Evolutionary conservation across 345 rosid species (phyloP).

Genomic region (Eucalyptus pauciflora): DNA sequence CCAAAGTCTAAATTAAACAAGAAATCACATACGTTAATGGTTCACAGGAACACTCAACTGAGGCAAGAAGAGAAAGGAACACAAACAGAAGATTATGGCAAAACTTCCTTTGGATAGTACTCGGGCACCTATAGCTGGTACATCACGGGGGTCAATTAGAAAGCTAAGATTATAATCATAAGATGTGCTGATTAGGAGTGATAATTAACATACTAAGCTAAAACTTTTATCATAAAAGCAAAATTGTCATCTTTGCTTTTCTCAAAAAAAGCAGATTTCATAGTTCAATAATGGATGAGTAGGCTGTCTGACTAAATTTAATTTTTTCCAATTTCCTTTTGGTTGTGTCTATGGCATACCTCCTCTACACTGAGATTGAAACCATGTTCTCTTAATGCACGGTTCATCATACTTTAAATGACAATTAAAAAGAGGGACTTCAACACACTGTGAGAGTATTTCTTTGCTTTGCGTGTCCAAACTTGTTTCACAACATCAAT

Average conservation of each 20-base stretch:
- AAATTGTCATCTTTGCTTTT: background rate
- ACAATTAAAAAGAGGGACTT: background rate
- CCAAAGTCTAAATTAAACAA: slow-evolving; percentile 2
- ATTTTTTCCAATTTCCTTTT: background rate
- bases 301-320: background rate
- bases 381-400: background rate
- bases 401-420: background rate
- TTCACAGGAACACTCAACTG: background rate
- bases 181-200: background rate
- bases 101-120: background rate
- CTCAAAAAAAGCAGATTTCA: background rate
- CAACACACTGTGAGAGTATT: background rate
- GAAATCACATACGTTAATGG: background rate
- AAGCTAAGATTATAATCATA: background rate
- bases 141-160: background rate
- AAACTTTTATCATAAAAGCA: background rate
- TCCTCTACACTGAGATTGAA: background rate
- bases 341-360: background rate
- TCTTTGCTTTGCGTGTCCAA: background rate
- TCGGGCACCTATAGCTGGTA: background rate
- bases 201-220: background rate
- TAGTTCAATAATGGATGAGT: background rate
- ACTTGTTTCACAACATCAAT: background rate
- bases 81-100: background rate
- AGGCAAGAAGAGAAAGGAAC: background rate